Evolutionary conservation across 176 grass and related monocot genomes (phyloP).

Genomic region (Alloteropsis semialata): DNA sequence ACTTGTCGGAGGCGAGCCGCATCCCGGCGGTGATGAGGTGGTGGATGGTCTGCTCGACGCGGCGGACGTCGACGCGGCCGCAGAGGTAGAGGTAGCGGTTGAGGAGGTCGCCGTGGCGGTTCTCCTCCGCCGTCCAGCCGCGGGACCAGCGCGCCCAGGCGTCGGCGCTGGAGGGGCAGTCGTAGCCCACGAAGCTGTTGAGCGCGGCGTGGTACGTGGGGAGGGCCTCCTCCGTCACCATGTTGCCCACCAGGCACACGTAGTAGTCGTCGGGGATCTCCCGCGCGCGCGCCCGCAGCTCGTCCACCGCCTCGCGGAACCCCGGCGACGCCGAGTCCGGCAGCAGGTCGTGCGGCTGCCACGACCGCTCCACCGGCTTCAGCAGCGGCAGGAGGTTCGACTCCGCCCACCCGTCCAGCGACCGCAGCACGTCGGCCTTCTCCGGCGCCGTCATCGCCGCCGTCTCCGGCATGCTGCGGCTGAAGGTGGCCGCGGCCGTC

Average conservation of each 20-base stretch:
- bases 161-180: neutral
- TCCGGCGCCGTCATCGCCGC: neutral
- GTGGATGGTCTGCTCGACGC: conserved; percentile 48
- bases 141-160: conserved; percentile 43
- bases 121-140: conserved; percentile 69
- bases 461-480: neutral
- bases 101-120: conserved; percentile 61
- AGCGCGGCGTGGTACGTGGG: conserved; percentile 42
- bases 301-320: conserved; percentile 33
- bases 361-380: conserved; percentile 34
- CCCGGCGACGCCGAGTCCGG: conserved; percentile 23
- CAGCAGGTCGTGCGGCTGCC: conserved; percentile 47
- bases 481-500: neutral
- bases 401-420: conserved; percentile 37
- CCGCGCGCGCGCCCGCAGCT: conserved; percentile 19
- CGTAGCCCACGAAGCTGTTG: conserved; percentile 41
- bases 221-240: conserved; percentile 49
- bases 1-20: neutral
- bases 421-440: conserved; percentile 25
- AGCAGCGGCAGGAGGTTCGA: conserved; percentile 32
- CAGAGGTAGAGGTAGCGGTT: conserved; percentile 32
- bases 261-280: conserved; percentile 48
- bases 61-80: conserved; percentile 28
- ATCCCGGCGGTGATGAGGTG: conserved; percentile 44
- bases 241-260: conserved; percentile 51